These are phyloP conservation scores for Sarcocystis neurona DNA, from an alignment of 169 alveolate species.

Conservation along the genomic window DNA sequence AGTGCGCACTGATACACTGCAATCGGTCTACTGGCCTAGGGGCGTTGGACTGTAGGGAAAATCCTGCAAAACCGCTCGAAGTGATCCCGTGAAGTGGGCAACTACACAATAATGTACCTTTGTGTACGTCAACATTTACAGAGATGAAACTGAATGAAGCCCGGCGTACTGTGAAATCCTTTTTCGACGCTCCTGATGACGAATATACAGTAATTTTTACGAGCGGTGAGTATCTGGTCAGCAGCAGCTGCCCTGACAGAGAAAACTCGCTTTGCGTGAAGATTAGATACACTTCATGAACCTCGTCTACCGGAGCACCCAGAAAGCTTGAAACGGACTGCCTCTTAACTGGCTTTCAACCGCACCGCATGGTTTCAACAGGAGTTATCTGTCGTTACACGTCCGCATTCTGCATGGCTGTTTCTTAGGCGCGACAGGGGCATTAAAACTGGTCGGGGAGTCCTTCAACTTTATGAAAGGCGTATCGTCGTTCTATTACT, in stretches of 20 bases:
- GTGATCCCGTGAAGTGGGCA: background rate
- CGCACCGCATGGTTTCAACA: no score
- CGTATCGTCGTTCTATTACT: constrained; percentile 57
- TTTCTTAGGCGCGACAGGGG: constrained; percentile 71
- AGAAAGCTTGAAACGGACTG: no score
- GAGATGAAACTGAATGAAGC: constrained; percentile 66
- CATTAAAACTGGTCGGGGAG: constrained; percentile 70
- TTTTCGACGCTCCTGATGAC: constrained; percentile 60
- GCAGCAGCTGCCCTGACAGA: no score
- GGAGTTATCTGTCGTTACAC: background rate
- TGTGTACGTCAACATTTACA: background rate
- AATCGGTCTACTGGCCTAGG: no score
- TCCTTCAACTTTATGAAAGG: constrained; percentile 64
- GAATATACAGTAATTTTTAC: constrained; percentile 69
- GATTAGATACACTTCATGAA: no score
- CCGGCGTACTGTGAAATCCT: constrained; percentile 48
- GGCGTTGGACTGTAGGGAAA: no score
- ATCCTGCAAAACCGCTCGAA: background rate
- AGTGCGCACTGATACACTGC: no score
- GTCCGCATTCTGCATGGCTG: background rate
- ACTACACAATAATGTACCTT: background rate
- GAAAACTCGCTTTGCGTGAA: no score
- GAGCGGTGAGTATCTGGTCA: constrained; percentile 33
- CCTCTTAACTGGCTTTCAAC: no score
- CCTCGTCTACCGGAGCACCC: no score